Base-by-base conservation (phyloP, 2,329 filamentous ascomycete species). In the Zymoseptoria crescenta region DNA sequence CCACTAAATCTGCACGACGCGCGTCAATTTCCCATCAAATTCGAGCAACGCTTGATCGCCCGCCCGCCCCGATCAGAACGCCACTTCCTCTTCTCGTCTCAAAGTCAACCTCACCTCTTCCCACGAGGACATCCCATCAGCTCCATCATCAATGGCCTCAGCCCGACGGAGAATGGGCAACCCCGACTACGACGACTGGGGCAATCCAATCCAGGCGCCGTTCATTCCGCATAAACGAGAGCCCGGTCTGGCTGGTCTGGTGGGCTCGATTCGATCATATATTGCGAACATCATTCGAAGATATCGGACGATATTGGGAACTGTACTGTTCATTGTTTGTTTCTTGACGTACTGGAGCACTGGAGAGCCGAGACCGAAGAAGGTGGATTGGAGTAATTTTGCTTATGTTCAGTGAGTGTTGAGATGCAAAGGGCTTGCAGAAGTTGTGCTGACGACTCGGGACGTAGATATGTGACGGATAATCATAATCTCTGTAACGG, bases 161-260 rank as follows among this genome's bases (percentile, higher is more conserved):
- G 35, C 35, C 35, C 61, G 62, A 9, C 45, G 41, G 30, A 49
- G 59, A 49, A 66, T 66, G 64, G 57, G 56, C 49, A 45, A 45
- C 4, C 59, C 62, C 28, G 56, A 59, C 24, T 66, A 66, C 54
- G 64, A 66, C 57, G 64, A 66, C 50, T 66, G 64, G 64, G 64
- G 64, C 27, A 61, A 66, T 63, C 64, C 64, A 8, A 63, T 59
- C 28, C 54, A 49, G 53, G 59, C 63, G 54, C 61, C 52, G 2
- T 58, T 59, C 30, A 52, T 54, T 10, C 51, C 52, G 28, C 56
- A 60, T n/a, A 60, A 56, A 30, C 56, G 59, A 24, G 61, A 66
- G 19, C 60, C 59, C 29, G 60, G 62, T 28, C 21, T 63, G 10
- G 13, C 60, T 4, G 62, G 60, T 24, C 56, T 56, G 21, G 8